phyloP scores from a whole-genome alignment of 495 filamentous ascomycete species.

The Hyaloscypha hepaticicola region DNA sequence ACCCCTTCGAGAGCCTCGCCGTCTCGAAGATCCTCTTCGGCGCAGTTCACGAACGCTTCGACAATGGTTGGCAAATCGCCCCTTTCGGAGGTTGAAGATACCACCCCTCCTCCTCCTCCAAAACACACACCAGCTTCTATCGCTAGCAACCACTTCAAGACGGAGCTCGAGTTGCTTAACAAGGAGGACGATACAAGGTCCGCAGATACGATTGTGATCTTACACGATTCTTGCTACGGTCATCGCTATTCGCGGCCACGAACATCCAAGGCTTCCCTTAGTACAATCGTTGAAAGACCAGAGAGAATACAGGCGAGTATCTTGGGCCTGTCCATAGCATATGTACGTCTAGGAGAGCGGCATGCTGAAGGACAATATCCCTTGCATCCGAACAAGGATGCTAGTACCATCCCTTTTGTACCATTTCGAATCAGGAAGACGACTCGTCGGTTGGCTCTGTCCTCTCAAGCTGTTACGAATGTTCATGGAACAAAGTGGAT shows the following conservation, averaged over 20 bases:
- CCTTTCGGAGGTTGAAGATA: slow-evolving; percentile 23
- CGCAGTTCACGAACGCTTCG: slow-evolving; percentile 51
- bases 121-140: slow-evolving; percentile 64
- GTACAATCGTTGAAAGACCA: slow-evolving; percentile 83
- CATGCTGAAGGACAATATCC: slow-evolving; percentile 69
- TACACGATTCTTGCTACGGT: slow-evolving; percentile 92
- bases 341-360: slow-evolving; percentile 80
- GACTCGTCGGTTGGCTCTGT: slow-evolving; percentile 58
- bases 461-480: slow-evolving; percentile 69
- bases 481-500: slow-evolving; percentile 89
- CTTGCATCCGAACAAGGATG: slow-evolving; percentile 52
- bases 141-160: slow-evolving; percentile 66
- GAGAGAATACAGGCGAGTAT: slow-evolving; percentile 86
- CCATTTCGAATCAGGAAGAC: slow-evolving; percentile 84
- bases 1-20: slow-evolving; percentile 29
- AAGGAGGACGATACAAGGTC: slow-evolving; percentile 42
- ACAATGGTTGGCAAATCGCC: slow-evolving; percentile 38
- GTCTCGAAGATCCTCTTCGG: slow-evolving; percentile 36
- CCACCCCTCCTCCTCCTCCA: slow-evolving; percentile 18
- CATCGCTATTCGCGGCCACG: slow-evolving; percentile 86
- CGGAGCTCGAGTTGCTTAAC: slow-evolving; percentile 65
- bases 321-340: slow-evolving; percentile 80
- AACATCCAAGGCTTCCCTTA: slow-evolving; percentile 61
- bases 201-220: slow-evolving; percentile 72
- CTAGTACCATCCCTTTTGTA: slow-evolving; percentile 52